phyloP scores from a whole-genome alignment of 495 filamentous ascomycete species.

The Hyphodiscus hymeniophilus region DNA sequence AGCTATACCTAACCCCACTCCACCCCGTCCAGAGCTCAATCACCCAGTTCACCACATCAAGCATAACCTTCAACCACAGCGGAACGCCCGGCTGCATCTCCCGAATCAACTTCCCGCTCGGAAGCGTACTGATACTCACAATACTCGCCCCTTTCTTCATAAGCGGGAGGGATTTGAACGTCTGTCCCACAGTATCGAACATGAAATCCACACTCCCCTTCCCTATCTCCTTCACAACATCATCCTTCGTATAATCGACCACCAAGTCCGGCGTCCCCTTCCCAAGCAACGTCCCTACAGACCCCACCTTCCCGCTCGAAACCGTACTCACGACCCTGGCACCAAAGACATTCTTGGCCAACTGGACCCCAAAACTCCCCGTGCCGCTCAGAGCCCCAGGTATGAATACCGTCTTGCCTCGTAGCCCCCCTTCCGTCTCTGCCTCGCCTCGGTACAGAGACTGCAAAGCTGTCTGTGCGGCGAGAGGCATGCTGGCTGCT shows the following conservation, averaged over 20 bases:
- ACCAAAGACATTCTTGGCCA: conserved; percentile 46
- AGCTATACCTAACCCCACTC: conserved; percentile 32
- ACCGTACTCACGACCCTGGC: conserved; percentile 43
- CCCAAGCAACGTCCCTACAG: conserved; percentile 34
- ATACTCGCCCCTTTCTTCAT: conserved; percentile 32
- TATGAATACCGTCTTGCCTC: conserved; percentile 49
- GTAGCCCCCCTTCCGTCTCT: conserved; percentile 28
- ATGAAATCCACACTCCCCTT: conserved; percentile 43
- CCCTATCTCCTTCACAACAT: conserved; percentile 33
- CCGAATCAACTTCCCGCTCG: conserved; percentile 26
- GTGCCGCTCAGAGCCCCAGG: conserved; percentile 44
- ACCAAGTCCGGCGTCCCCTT: conserved; percentile 21
- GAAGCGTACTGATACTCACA: conserved; percentile 33
- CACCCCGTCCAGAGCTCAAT: conserved; percentile 20
- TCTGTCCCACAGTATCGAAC: conserved; percentile 38
- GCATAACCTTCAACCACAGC: conserved; percentile 23
- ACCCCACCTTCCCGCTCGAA: conserved; percentile 41
- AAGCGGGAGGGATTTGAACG: conserved; percentile 28
- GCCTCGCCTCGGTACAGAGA: conserved; percentile 31
- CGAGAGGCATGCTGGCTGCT: conserved; percentile 29
- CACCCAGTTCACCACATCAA: conserved; percentile 30
- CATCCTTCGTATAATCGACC: conserved; percentile 41
- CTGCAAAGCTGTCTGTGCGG: conserved; percentile 35
- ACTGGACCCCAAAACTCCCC: conserved; percentile 38
- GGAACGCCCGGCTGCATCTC: conserved; percentile 22